Conservation (phyloP, 805 yeast species). For the Wickerhamiella siamensis region DNA sequence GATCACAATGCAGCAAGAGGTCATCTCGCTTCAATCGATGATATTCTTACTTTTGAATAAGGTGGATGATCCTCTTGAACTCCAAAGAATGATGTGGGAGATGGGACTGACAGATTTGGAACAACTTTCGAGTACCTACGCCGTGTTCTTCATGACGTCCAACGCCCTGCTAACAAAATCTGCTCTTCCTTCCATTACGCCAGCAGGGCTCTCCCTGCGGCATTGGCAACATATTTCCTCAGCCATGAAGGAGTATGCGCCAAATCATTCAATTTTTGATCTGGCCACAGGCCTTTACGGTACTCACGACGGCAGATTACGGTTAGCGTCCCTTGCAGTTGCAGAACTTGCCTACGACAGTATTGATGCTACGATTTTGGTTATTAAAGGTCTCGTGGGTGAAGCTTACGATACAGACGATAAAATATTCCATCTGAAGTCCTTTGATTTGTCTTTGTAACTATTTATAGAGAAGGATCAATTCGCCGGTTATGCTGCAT, state of each 20-base stretch:
- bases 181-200: constrained; percentile 24
- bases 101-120: constrained; percentile 23
- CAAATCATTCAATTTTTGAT: background rate
- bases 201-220: constrained; percentile 17
- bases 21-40: constrained; percentile 18
- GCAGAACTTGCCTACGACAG: constrained; percentile 22
- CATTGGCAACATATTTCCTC: background rate
- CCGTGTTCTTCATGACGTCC: constrained; percentile 23
- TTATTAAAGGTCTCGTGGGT: constrained; percentile 25
- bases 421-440: constrained; percentile 6
- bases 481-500: no score
- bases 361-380: constrained; percentile 21
- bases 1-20: constrained; percentile 16
- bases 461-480: no score
- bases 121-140: constrained; percentile 19
- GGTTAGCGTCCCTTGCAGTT: constrained; percentile 17
- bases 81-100: constrained; percentile 3
- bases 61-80: constrained; percentile 15
- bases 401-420: constrained; percentile 21
- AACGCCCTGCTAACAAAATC: constrained; percentile 19
- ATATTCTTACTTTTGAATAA: constrained; percentile 20
- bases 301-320: constrained; percentile 17
- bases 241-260: background rate
- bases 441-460: no score
- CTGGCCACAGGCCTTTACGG: constrained; percentile 1